Evolutionary conservation across 371 early-diverging fungal species (phyloP).

Genomic region (Mucor plumbeus): DNA sequence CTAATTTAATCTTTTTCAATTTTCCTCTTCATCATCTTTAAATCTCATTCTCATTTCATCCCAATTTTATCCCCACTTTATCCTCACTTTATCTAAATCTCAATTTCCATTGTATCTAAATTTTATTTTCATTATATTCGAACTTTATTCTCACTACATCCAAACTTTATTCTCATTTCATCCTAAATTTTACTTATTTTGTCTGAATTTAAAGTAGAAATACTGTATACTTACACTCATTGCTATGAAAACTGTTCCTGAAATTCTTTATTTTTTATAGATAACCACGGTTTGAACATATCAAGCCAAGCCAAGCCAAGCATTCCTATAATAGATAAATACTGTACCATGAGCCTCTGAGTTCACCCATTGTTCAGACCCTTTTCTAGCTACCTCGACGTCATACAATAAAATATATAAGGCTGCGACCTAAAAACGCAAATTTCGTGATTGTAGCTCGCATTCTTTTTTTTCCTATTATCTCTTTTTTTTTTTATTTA

Average conservation of each 20-base stretch:
- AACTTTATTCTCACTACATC: no score
- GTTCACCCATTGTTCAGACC: background rate
- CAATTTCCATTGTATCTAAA: no score
- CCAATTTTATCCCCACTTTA: no score
- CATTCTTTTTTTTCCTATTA: background rate
- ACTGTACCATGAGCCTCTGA: background rate
- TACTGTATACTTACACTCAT: background rate
- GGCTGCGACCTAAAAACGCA: background rate
- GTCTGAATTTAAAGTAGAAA: no score
- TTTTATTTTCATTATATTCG: no score
- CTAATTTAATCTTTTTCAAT: no score
- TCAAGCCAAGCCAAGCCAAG: no score
- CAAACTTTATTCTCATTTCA: no score
- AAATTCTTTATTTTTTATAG: background rate
- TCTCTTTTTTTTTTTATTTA: background rate
- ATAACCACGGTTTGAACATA: background rate
- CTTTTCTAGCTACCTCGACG: background rate
- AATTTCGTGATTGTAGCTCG: background rate
- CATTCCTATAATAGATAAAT: background rate
- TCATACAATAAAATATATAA: slow-evolving; percentile 1
- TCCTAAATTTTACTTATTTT: no score
- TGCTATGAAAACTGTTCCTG: background rate
- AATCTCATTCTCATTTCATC: no score
- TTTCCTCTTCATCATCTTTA: no score
- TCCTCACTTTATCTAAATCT: no score